Evolutionary conservation across 257 asterid species (phyloP), one percentile per base, ranked within the genome.

Genomic region (Vinca minor): DNA sequence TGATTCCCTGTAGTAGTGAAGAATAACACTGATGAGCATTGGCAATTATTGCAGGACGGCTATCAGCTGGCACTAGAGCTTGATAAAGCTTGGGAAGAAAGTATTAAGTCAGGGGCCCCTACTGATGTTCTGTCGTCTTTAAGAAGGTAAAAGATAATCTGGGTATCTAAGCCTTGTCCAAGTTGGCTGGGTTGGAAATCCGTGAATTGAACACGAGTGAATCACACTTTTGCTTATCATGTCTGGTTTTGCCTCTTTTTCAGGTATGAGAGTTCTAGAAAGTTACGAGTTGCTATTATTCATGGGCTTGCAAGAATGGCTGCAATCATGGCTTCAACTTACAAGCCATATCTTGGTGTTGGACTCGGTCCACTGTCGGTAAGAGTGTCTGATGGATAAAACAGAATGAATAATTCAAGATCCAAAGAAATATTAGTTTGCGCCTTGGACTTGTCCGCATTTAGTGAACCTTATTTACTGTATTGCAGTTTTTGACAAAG

Each of bases 291-390:
- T 69, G 89, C 96, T 35, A 47, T 89, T 45, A 93, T 93, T 71
- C 99, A 93, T 66, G 96, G 97, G 65, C 86, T 93, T 32, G 97
- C 99, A 20, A 85, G 99, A 79, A 85, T 93, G 95, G 96, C 97
- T 71, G 97, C 99, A 47, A 83, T 89, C 14, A 93, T 93, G 99
- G 99, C 97, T 47, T 67, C 92, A 62, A 85, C 97, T 34, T 93
- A 93, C 78, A 93, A 84, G 73, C 92, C 96, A 10, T 93, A 93
- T 71, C 79, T 93, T 35, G 97, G 97, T 2, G 96, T 83, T 9
- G 99, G 99, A 62, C 91, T 93, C 11, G 99, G 99, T 64, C 96
- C 97, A 18, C 66, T 93, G 56, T 85, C 92, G 76, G 98, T 88
- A 78, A 71, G 85, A 53, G 70, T 25, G 14, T 56, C 21, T 32